Percentiles rank a stretch among this genome's conserved stretches.
Evolutionary conservation across 2,329 filamentous ascomycete species (phyloP).

Genomic region (Verticillium longisporum): DNA sequence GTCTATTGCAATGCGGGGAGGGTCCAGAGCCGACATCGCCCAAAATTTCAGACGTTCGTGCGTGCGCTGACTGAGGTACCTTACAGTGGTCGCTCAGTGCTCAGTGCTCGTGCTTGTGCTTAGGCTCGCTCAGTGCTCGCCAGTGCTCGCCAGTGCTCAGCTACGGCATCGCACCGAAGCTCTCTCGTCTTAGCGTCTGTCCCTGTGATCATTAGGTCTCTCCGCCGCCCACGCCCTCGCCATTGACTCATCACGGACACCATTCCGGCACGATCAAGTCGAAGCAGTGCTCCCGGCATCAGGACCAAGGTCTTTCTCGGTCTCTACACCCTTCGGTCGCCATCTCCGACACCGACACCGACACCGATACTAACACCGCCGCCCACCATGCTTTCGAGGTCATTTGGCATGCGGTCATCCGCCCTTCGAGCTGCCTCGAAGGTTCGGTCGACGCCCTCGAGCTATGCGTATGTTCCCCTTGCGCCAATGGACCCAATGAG

Average conservation of each 20-base stretch:
- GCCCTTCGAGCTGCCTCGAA: constrained; percentile 15
- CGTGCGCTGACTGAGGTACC: too few species aligned
- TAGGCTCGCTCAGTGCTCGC: neutral
- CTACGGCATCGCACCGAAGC: neutral
- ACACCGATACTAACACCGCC: neutral
- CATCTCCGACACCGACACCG: neutral
- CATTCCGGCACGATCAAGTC: constrained; percentile 2
- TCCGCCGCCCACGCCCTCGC: constrained; percentile 1
- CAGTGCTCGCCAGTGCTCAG: neutral
- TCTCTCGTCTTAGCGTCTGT: constrained; percentile 19
- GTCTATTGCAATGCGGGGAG: constrained; percentile 17
- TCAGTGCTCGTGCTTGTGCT: too few species aligned
- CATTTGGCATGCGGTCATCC: constrained; percentile 12
- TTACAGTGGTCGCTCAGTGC: too few species aligned
- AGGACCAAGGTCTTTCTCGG: neutral
- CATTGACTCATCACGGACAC: constrained; percentile 12
- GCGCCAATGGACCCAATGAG: neutral
- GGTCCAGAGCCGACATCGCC: constrained; percentile 21
- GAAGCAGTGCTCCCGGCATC: neutral
- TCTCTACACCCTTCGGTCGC: neutral
- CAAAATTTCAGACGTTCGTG: constrained; percentile 9
- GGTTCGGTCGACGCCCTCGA: constrained; percentile 7
- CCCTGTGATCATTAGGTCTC: constrained; percentile 19
- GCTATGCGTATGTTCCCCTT: constrained; percentile 14
- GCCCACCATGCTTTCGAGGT: constrained; percentile 13